Evolutionary conservation across 257 asterid species (phyloP), one percentile per base, ranked within the genome.

Genomic region (Plectranthus barbatus): DNA sequence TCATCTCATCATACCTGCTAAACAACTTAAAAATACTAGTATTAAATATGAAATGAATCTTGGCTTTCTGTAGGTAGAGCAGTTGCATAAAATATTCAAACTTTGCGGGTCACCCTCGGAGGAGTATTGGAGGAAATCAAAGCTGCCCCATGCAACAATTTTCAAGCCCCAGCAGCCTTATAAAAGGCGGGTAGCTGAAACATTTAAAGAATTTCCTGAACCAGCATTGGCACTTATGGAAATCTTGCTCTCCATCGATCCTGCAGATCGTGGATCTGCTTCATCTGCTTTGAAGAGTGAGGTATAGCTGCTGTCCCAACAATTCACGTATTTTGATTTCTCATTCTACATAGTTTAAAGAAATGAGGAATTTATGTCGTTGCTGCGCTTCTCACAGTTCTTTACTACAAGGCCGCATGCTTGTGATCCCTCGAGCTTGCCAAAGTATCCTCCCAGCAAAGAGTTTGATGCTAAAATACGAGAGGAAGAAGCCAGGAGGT

Each of bases 71-170:
- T 75, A 91, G 99, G 99, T 93, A 57, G 99, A 93, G 82, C 99
- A 93, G 80, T 70, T 93, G 45, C 99, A 93, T 73, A 93, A 93
- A 72, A 93, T 93, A 62, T 93, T 93, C 79, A 93, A 93, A 77
- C 95, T 93, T 48, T 93, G 99, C 66, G 99, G 99, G 31, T 93
- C 99, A 13, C 99, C 99, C 13, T 82, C 87, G 1, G 99, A 93
- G 77, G 99, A 93, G 72, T 90, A 89, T 65, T 93, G 99, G 99
- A 85, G 80, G 78, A 93, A 87, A 71, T 85, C 99, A 11, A 87
- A 83, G 81, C 81, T 93, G 77, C 97, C 99, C 9, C 85, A 93
- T 77, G 88, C 97, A 49, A 90, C 99, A 19, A 90, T 90, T 60
- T 93, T 93, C 77, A 93, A 93, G 79, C 99, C 99, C 60, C 96